Base-by-base conservation (phyloP, 805 yeast species). In the Ogataea parapolymorpha region DNA sequence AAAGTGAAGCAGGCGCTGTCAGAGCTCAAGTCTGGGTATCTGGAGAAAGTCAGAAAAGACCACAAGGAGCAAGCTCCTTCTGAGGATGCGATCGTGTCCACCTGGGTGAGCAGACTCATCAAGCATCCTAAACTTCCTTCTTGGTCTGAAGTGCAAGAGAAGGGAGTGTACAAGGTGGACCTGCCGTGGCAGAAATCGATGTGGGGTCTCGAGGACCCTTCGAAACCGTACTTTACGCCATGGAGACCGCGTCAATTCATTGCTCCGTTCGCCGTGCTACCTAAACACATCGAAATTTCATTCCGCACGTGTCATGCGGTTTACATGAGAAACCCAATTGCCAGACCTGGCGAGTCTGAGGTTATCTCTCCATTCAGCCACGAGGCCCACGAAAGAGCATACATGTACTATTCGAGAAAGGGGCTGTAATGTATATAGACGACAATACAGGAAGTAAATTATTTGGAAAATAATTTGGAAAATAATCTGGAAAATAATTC, bases 261-360 rank as follows among this genome's bases (percentile, higher is more conserved):
- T 49, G 90, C 95, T 2, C 95, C 95, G 34, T 86, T 89, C 65
- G 93, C 97, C 10, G 77, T 93, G 45, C 74, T 87, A 56, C 99
- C 99, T 22, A 82, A 85, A 48, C 98, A 93, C 65, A 70, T 93
- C 40, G 98, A 93, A 67, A 70, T 93, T 32, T 85, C 95, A 16
- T 91, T 86, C 64, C 76, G 77, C 48, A 88, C 97, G 5, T 91
- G 98, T 62, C 96, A 90, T 62, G 97, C 96, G 5, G 85, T 93
- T n/a, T 93, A 91, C 65, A 67, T 93, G 63, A 83, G 97, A 66
- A 95, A 93, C 63, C 99, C 99, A 12, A 89, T 93, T 36, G 95
- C 97, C 11, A 79, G 97, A 63, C 96, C 97, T 6, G 97, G 96
- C 42, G 90, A 86, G 59, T 85, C 96, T 24, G 99, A 93, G 70